A percentile compares a stretch with the other conserved stretches of the same genome.
phyloP scores from a whole-genome alignment of 345 rosid genomes.

The Moricandia arvensis region DNA sequence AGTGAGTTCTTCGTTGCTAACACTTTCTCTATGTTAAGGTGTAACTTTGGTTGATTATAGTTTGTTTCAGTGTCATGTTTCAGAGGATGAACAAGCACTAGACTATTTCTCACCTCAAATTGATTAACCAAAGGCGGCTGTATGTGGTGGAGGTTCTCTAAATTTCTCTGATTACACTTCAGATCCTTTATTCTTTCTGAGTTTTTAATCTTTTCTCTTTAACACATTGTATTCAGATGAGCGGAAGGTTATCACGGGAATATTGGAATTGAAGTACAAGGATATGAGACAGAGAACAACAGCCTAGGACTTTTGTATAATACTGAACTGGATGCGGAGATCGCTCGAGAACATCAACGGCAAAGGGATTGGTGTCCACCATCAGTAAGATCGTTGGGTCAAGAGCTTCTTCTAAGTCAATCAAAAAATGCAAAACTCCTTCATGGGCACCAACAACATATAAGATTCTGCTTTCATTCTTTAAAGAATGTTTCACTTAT shows the following conservation, averaged over 20 bases:
- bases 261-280: background rate
- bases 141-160: no score
- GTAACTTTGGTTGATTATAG: background rate
- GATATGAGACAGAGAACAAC: no score
- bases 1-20: conserved; percentile 42
- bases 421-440: no score
- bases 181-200: background rate
- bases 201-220: background rate
- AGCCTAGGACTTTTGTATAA: no score
- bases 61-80: conserved; percentile 17
- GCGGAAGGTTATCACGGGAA: no score
- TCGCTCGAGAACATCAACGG: no score
- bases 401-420: no score
- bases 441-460: no score
- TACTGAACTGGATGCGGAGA: no score
- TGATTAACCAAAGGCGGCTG: conserved; percentile 11
- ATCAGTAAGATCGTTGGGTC: no score
- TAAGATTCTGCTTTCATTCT: background rate
- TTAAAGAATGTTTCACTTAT: background rate
- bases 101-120: conserved; percentile 54
- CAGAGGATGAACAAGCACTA: conserved; percentile 54
- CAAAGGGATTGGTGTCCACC: no score
- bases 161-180: background rate
- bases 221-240: no score
- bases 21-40: background rate